These are phyloP conservation scores for Plasmodium vivax DNA, from an alignment of 169 alveolate species.

Conservation along the genomic window DNA sequence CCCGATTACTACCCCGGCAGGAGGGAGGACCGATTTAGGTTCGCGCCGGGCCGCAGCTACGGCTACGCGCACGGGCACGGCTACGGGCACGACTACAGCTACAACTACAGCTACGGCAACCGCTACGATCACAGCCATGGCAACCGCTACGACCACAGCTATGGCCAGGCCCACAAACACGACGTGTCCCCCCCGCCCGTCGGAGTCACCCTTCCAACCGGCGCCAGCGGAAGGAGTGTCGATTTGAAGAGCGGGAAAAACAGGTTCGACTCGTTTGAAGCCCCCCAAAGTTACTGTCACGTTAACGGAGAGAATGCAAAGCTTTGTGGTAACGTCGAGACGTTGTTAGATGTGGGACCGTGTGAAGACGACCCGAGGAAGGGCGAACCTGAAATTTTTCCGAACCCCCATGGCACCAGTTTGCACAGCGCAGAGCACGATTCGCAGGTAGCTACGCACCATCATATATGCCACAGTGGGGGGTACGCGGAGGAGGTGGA, in stretches of 20 bases:
- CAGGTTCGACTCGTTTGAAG: slow-evolving; percentile 6
- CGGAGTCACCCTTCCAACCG: too few species aligned
- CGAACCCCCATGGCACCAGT: neutral
- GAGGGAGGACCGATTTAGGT: slow-evolving; percentile 12
- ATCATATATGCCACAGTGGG: slow-evolving; percentile 10
- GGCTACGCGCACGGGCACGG: neutral
- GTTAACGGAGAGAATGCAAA: neutral
- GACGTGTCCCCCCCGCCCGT: neutral
- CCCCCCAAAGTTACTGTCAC: slow-evolving; percentile 5
- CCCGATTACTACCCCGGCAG: slow-evolving; percentile 6
- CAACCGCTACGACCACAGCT: neutral
- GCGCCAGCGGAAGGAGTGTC: too few species aligned
- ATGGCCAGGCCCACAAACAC: neutral
- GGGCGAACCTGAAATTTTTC: neutral
- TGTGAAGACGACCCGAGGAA: slow-evolving; percentile 24
- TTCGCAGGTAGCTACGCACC: neutral
- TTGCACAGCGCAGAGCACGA: slow-evolving; percentile 2
- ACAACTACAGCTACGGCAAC: neutral
- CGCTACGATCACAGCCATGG: neutral
- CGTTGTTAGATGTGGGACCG: neutral
- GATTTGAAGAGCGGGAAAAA: slow-evolving; percentile 12
- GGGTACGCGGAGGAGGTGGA: neutral
- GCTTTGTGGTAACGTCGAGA: neutral
- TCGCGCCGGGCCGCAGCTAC: neutral
- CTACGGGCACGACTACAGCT: too few species aligned